Base-by-base conservation (phyloP, 208 protist genomes). In the Crithidia mellificae region DNA sequence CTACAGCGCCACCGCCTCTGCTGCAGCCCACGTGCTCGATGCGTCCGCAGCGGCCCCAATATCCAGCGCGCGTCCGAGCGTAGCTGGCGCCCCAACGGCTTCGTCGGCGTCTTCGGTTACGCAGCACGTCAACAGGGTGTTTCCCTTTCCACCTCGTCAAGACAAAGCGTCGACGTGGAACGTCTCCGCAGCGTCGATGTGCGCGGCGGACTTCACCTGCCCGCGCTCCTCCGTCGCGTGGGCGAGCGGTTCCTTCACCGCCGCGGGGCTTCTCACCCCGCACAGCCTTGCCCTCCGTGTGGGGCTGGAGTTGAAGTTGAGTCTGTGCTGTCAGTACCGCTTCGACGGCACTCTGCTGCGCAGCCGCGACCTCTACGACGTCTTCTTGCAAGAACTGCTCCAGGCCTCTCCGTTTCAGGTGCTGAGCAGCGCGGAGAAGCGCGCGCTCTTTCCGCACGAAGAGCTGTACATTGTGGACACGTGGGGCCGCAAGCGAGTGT, bases 301-400 rank as follows among this genome's bases (percentile, higher is more conserved):
- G 0, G 83, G 86, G 39, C 55, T 92, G 22, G 79, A 78, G 36
- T 72, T 96, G 29, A 80, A 87, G 74, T 59, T 96, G 9, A 90
- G 80, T 53, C 74, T 96, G 22, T 96, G 88, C 62, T 96, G 91
- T 59, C 77, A 77, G 2, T 96, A 96, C 74, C 65, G 73, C 27
- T 96, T 86, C 57, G 67, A 89, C 52, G 86, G 88, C 20, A 54
- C 50, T 2, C 50, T 93, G 51, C 80, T 96, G 57, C 83, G 81
- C 11, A 74, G 80, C 51, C 62, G 39, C 2, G 77, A 47, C n/a
- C 46, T 88, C 39, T 96, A 94, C 66, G 80, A 90, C 52, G 34
- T 43, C 12, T 93, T 96, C 54, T 73, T 96, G 0, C 52, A 77
- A 6, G 76, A 75, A 25, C 80, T 96, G n/a, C 74, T 96, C 29